Percentiles rank a stretch among this genome's conserved stretches.
These are phyloP conservation scores for Exidia glandulosa DNA, from an alignment of 768 basidiomycete genomes.

Conservation along the genomic window DNA sequence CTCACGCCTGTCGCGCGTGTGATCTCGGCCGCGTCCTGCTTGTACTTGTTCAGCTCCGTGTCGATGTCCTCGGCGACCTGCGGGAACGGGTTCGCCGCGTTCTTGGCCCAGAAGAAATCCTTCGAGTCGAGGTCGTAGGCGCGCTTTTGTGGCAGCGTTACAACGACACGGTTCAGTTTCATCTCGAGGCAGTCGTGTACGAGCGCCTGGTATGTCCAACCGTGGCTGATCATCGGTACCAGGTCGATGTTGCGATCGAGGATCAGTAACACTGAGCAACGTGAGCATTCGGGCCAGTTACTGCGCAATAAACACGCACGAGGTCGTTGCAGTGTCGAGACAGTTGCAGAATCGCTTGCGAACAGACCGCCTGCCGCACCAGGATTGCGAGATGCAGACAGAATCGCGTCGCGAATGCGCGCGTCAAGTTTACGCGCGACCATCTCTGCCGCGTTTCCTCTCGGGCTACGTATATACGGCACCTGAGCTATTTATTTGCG, in stretches of 20 bases:
- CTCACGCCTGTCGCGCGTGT: slow-evolving; percentile 93
- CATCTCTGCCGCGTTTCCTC: slow-evolving; percentile 98
- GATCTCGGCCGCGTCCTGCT: slow-evolving; percentile 93
- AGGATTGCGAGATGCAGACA: slow-evolving; percentile 54
- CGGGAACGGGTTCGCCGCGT: slow-evolving; percentile 93
- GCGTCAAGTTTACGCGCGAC: slow-evolving; percentile 92
- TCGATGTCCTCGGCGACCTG: slow-evolving; percentile 98
- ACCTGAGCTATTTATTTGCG: slow-evolving; percentile 82
- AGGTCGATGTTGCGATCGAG: slow-evolving; percentile 93
- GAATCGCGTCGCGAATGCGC: slow-evolving; percentile 77
- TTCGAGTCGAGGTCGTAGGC: slow-evolving; percentile 95
- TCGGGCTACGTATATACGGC: slow-evolving; percentile 87
- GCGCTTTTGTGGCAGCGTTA: slow-evolving; percentile 56
- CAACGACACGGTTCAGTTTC: slow-evolving; percentile 88
- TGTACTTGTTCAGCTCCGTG: slow-evolving; percentile 79
- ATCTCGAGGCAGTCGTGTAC: slow-evolving; percentile 97
- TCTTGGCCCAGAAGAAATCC: slow-evolving; percentile 98
- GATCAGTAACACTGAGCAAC: slow-evolving; percentile 67
- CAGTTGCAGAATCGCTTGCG: slow-evolving; percentile 66
- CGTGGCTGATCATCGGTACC: slow-evolving; percentile 86
- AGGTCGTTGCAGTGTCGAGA: slow-evolving; percentile 81
- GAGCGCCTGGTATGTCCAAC: slow-evolving; percentile 98
- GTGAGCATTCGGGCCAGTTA: slow-evolving; percentile 5
- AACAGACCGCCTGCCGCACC: slow-evolving; percentile 42
- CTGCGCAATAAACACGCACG: slow-evolving; percentile 34